Percentiles rank a stretch among this genome's conserved stretches.
These are phyloP conservation scores for Ustilago shanxiensis DNA, from an alignment of 1,284 basidiomycete genomes.

Conservation along the genomic window DNA sequence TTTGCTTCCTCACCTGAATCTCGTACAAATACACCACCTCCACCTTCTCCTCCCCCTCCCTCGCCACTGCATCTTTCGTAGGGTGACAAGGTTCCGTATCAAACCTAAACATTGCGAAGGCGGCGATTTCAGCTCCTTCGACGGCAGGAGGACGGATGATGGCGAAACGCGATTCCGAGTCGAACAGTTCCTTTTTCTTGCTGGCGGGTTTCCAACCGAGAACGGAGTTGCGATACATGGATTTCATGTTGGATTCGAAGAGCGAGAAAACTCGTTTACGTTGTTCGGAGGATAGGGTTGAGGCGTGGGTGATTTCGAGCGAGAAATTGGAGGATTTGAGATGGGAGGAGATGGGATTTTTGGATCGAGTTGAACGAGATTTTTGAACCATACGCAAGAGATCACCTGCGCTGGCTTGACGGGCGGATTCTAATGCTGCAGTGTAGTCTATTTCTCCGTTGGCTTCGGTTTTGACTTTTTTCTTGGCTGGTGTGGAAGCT, in stretches of 20 bases:
- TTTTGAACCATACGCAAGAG: conserved; percentile 27
- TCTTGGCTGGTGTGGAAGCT: background rate
- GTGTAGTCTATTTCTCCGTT: conserved; percentile 20
- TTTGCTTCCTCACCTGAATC: conserved; percentile 26
- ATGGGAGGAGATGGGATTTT: conserved; percentile 20
- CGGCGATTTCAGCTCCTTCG: conserved; percentile 41
- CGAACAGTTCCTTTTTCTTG: conserved; percentile 40
- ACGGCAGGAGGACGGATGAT: conserved; percentile 29
- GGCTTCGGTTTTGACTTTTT: conserved; percentile 6
- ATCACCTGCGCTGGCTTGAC: background rate
- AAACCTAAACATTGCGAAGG: conserved; percentile 42
- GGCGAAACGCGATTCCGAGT: conserved; percentile 33
- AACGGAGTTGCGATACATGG: conserved; percentile 41
- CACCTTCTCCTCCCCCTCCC: conserved; percentile 20
- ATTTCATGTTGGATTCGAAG: conserved; percentile 50
- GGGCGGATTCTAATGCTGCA: conserved; percentile 18
- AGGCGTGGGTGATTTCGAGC: conserved; percentile 23
- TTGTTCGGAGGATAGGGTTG: conserved; percentile 31
- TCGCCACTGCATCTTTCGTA: conserved; percentile 9
- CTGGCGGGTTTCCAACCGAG: conserved; percentile 40
- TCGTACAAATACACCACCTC: conserved; percentile 53
- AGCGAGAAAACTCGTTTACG: conserved; percentile 46
- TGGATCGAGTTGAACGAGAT: conserved; percentile 16
- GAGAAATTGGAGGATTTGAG: conserved; percentile 22
- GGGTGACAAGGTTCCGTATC: conserved; percentile 38